phyloP scores from a whole-genome alignment of 352 stramenopile genomes.

The Phytophthora foliorum region DNA sequence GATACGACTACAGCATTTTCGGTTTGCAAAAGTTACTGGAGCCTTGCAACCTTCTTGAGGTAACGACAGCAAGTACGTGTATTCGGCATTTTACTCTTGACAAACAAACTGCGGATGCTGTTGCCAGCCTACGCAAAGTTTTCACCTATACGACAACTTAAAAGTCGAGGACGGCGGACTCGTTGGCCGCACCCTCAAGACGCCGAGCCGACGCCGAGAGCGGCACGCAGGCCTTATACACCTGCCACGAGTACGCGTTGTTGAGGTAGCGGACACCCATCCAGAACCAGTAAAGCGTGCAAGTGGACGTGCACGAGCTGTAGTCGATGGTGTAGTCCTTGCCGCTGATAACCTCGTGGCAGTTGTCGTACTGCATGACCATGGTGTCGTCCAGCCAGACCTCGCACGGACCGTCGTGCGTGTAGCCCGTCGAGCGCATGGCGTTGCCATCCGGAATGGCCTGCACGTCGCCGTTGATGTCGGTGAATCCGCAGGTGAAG shows the following conservation, averaged over 20 bases:
- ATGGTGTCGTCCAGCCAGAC: slow-evolving; percentile 53
- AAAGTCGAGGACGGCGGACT: slow-evolving; percentile 30
- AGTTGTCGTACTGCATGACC: slow-evolving; percentile 48
- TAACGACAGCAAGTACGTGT: no score
- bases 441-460: slow-evolving; percentile 40
- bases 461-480: slow-evolving; percentile 37
- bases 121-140: neutral
- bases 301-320: slow-evolving; percentile 44
- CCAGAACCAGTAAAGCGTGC: slow-evolving; percentile 56
- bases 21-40: no score
- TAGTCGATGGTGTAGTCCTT: slow-evolving; percentile 52
- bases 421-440: slow-evolving; percentile 61
- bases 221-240: slow-evolving; percentile 64
- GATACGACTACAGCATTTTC: no score
- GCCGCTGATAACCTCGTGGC: slow-evolving; percentile 43
- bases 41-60: no score
- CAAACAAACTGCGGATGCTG: neutral
- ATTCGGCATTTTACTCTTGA: neutral
- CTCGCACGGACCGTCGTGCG: slow-evolving; percentile 54
- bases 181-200: slow-evolving; percentile 33
- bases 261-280: slow-evolving; percentile 53
- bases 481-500: slow-evolving; percentile 49
- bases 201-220: slow-evolving; percentile 29
- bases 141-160: slow-evolving; percentile 6
- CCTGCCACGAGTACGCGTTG: slow-evolving; percentile 63